These are phyloP conservation scores for grape (Vitis vinifera) DNA, from an alignment of 164 flowering plant species.

Conservation along the genomic window DNA sequence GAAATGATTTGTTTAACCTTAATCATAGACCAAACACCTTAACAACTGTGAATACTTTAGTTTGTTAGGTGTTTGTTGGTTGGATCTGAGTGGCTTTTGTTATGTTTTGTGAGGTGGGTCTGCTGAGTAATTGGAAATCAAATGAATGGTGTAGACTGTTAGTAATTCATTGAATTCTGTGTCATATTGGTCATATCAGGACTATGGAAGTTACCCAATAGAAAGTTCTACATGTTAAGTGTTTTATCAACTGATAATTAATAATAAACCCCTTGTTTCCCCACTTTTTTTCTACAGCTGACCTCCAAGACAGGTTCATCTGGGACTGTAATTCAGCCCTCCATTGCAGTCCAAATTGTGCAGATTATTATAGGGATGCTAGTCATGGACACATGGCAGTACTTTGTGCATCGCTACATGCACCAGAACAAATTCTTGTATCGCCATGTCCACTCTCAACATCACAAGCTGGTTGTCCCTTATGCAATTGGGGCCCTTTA, in stretches of 20 bases:
- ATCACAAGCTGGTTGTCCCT: constrained; percentile 77
- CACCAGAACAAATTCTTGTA: constrained; percentile 80
- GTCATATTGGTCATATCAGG: not conserved
- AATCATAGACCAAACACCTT: no score
- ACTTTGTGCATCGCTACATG: constrained; percentile 83
- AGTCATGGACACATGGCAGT: constrained; percentile 87
- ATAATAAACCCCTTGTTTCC: not conserved
- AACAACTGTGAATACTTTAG: no score
- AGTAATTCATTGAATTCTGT: no score
- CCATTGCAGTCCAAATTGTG: constrained; percentile 39
- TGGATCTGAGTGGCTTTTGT: no score
- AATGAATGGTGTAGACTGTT: no score
- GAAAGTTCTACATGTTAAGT: not conserved
- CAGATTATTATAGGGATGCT: constrained; percentile 71
- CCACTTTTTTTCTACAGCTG: constrained; percentile 37
- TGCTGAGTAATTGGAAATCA: no score
- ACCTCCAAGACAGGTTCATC: constrained; percentile 46
- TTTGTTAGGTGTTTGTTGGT: no score
- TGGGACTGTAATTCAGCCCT: constrained; percentile 41
- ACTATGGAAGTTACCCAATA: not conserved
- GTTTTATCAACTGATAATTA: not conserved
- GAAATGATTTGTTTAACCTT: no score
- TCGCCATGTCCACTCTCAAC: constrained; percentile 77
- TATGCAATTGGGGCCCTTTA: constrained; percentile 83
- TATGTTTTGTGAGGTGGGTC: no score